A percentile compares a stretch with the other conserved stretches of the same genome.
phyloP scores from a whole-genome alignment of 2,329 filamentous ascomycete species.

The Hypoxylon sp. region DNA sequence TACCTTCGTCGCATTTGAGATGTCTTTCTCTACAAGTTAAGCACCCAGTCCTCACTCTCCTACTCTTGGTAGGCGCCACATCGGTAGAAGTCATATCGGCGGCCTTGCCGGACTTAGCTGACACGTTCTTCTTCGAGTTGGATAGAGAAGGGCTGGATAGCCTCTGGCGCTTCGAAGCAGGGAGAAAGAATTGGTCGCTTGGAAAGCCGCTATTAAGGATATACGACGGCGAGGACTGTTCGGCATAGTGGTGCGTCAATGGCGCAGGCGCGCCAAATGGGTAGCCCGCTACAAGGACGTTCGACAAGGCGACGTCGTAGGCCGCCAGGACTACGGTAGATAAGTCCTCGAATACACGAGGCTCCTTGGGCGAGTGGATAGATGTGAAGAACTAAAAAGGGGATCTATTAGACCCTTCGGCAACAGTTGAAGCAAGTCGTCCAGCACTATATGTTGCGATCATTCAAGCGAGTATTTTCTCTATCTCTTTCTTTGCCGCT shows the following conservation, averaged over 20 bases:
- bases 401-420: conserved; percentile 31
- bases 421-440: conserved; percentile 22
- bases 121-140: conserved; percentile 34
- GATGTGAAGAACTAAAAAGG: conserved; percentile 14
- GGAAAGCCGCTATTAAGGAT: conserved; percentile 51
- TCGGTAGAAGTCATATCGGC: conserved; percentile 48
- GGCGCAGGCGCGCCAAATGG: conserved; percentile 55
- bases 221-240: conserved; percentile 54
- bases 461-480: conserved; percentile 14
- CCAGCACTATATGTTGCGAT: conserved; percentile 21
- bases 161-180: conserved; percentile 51
- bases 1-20: conserved; percentile 88
- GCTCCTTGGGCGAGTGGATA: conserved; percentile 18
- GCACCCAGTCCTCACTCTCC: conserved; percentile 89
- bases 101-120: conserved; percentile 38
- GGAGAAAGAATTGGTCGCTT: conserved; percentile 48
- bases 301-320: conserved; percentile 53
- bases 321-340: conserved; percentile 56
- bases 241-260: conserved; percentile 51
- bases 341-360: conserved; percentile 48
- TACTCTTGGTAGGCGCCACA: conserved; percentile 72
- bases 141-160: conserved; percentile 38
- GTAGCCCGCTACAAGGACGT: conserved; percentile 56
- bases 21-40: conserved; percentile 91
- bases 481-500: conserved; percentile 6